These are phyloP conservation scores for Aquanectria penicillioides DNA, from an alignment of 2,329 filamentous ascomycete species.

Conservation along the genomic window DNA sequence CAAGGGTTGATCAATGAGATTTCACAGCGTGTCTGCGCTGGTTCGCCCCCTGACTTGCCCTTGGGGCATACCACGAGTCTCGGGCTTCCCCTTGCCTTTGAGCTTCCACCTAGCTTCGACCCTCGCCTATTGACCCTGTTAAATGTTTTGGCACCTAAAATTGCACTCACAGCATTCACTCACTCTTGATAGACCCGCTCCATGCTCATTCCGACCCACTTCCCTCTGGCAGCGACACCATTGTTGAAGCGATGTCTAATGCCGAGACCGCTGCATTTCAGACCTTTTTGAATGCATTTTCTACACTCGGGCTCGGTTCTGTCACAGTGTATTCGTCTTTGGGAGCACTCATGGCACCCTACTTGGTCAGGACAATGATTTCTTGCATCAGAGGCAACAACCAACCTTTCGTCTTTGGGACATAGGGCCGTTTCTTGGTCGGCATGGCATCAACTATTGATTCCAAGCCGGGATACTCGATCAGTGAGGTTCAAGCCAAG, in stretches of 20 bases:
- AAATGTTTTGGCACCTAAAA: too few relatives aligned
- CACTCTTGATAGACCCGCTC: constrained; percentile 36
- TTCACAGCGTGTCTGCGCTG: too few relatives aligned
- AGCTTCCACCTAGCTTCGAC: too few relatives aligned
- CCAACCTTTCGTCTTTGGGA: constrained; percentile 39
- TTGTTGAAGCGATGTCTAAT: constrained; percentile 40
- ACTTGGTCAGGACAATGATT: background rate
- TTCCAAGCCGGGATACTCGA: background rate
- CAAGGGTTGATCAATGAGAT: too few relatives aligned
- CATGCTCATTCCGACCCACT: constrained; percentile 41
- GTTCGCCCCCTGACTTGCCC: too few relatives aligned
- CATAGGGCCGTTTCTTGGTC: constrained; percentile 38
- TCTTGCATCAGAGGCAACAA: background rate
- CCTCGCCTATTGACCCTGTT: too few relatives aligned
- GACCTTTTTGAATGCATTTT: constrained; percentile 34
- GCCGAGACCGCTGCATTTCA: constrained; percentile 37
- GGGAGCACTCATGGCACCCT: constrained; percentile 41
- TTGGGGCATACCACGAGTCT: too few relatives aligned
- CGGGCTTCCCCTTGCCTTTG: too few relatives aligned
- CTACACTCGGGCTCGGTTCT: constrained; percentile 32
- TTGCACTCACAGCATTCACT: too few relatives aligned
- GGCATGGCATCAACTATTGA: constrained; percentile 25
- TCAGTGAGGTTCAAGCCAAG: too few relatives aligned
- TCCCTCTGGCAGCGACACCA: constrained; percentile 37
- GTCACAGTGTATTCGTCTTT: constrained; percentile 38